Percentiles rank a stretch among this genome's conserved stretches.
Evolutionary conservation across 2,329 filamentous ascomycete species (phyloP).

Genomic region (Chaetomium sp.): DNA sequence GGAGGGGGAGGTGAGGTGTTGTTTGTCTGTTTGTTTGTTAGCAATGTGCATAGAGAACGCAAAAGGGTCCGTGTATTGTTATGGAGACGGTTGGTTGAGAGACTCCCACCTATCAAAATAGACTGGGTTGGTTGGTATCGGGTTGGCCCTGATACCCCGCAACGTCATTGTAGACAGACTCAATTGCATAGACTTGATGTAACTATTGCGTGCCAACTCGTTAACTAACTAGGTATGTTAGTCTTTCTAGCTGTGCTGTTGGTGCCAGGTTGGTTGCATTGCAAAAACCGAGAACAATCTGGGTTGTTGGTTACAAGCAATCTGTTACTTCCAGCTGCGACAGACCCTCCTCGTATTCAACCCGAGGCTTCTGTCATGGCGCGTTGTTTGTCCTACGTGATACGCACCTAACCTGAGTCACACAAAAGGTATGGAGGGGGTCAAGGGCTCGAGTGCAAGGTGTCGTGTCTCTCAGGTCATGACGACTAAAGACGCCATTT

Average conservation of each 20-base stretch:
- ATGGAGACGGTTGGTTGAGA: not conserved
- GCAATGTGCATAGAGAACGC: not conserved
- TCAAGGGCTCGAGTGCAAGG: not conserved
- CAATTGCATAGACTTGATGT: too few species aligned
- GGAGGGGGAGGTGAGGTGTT: slow-evolving; percentile 21
- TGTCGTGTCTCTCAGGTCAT: not conserved
- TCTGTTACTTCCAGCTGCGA: not conserved
- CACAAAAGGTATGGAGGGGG: slow-evolving; percentile 1
- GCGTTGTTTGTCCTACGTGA: slow-evolving; percentile 7
- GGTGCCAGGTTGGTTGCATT: not conserved
- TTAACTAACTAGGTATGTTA: not conserved
- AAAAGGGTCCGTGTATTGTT: not conserved
- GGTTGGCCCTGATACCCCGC: slow-evolving; percentile 4
- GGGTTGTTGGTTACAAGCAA: not conserved
- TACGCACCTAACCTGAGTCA: slow-evolving; percentile 10
- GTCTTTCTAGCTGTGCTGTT: not conserved
- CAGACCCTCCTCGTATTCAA: slow-evolving; percentile 3
- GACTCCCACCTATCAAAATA: not conserved
- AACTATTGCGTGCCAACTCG: not conserved
- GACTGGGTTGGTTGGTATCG: not conserved
- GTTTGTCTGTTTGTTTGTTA: not conserved
- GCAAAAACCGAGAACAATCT: not conserved
- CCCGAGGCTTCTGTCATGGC: not conserved
- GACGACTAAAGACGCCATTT: slow-evolving; percentile 19
- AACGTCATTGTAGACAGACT: not conserved